A percentile compares a stretch with the other conserved stretches of the same genome.
Conservation (phyloP, 768 basidiomycete genomes). For the Mycena metata region DNA sequence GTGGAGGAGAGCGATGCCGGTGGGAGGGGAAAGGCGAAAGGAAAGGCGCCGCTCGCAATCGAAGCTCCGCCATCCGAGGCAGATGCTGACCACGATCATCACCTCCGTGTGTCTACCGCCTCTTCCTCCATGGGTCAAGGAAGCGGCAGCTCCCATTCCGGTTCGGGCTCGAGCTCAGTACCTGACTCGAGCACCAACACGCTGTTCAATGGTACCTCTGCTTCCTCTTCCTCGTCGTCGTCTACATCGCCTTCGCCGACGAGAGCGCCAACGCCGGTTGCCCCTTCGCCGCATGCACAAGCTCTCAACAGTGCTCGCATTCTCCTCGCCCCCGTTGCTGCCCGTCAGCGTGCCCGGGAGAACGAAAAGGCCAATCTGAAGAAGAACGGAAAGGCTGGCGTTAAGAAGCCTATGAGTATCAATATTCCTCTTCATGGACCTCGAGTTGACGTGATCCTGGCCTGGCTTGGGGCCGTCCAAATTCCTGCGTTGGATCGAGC, state of each 20-base stretch:
- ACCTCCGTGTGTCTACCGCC: conserved; percentile 21
- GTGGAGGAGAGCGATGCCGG: conserved; percentile 46
- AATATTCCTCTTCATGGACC: conserved; percentile 90
- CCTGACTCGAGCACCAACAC: conserved; percentile 17
- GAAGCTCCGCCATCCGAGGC: conserved; percentile 50
- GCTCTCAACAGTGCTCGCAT: conserved; percentile 79
- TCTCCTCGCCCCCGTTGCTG: conserved; percentile 77
- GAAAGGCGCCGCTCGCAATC: conserved; percentile 61
- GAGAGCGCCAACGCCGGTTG: conserved; percentile 44
- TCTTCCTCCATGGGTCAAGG: conserved; percentile 35
- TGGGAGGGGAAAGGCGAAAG: conserved; percentile 38
- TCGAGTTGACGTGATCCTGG: conserved; percentile 86
- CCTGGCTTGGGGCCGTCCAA: conserved; percentile 88
- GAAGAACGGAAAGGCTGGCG: conserved; percentile 57
- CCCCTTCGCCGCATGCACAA: conserved; percentile 55
- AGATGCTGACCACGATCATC: conserved; percentile 31
- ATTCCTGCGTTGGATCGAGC: conserved; percentile 75
- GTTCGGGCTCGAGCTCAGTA: conserved; percentile 23
- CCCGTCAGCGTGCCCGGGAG: conserved; percentile 70
- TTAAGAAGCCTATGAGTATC: conserved; percentile 75
- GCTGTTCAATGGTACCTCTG: conserved; percentile 5
- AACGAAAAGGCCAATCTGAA: conserved; percentile 64
- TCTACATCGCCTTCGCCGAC: conserved; percentile 41
- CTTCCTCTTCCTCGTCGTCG: conserved; percentile 26
- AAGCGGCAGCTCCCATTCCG: conserved; percentile 36